A percentile compares a stretch with the other conserved stretches of the same genome.
Evolutionary conservation across 2,329 filamentous ascomycete species (phyloP).

Genomic region (Chaetoscypha palmicola): DNA sequence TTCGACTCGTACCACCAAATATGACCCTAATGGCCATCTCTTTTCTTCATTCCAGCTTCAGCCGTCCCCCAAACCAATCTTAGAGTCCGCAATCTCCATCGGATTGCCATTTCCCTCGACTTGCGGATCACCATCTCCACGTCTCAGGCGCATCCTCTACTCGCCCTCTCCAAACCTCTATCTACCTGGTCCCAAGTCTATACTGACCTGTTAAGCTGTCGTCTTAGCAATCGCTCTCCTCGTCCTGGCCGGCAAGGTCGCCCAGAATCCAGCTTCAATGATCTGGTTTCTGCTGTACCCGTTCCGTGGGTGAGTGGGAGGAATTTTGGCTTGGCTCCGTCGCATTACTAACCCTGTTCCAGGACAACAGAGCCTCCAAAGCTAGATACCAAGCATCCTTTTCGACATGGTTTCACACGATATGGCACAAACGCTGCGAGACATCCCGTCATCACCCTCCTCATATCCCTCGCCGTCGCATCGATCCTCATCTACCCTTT

Average conservation of each 20-base stretch:
- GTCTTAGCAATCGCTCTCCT: constrained; percentile 13
- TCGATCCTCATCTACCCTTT: constrained; percentile 67
- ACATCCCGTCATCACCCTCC: constrained; percentile 67
- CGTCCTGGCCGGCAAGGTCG: constrained; percentile 15
- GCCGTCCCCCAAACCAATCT: background rate
- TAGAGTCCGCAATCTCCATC: background rate
- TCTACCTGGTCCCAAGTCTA: background rate
- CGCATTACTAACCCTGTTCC: constrained; percentile 16
- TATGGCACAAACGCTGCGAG: constrained; percentile 65
- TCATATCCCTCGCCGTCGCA: constrained; percentile 66
- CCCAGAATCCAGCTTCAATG: constrained; percentile 37
- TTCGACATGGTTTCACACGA: constrained; percentile 57
- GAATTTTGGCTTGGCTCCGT: background rate
- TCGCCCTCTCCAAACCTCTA: background rate
- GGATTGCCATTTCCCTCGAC: too few species aligned
- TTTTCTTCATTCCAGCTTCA: background rate
- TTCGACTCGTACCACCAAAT: constrained; percentile 1
- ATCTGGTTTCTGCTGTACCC: constrained; percentile 75
- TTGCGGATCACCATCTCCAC: background rate
- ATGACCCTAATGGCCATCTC: constrained; percentile 4
- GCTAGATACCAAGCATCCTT: constrained; percentile 55
- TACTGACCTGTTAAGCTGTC: constrained; percentile 18
- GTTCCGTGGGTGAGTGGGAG: constrained; percentile 59
- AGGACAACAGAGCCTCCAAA: constrained; percentile 70
- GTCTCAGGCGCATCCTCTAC: background rate